These are phyloP conservation scores for Suillus subluteus DNA, from an alignment of 768 basidiomycete genomes.

Conservation along the genomic window DNA sequence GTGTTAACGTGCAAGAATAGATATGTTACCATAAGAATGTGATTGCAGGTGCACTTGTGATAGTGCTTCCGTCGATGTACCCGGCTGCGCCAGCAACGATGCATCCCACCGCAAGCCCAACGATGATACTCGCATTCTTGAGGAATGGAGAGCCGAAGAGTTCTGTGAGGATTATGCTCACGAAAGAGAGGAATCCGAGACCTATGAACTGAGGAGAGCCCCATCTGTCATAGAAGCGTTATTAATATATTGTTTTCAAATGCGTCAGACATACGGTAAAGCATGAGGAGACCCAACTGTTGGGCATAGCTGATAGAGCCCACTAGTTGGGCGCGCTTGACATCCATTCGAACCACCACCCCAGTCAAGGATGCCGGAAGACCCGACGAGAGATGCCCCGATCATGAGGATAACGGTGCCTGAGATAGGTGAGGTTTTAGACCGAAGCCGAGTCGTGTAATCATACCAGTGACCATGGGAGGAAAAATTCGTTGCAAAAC, in stretches of 20 bases:
- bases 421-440: constrained; percentile 21
- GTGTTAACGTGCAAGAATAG: background rate
- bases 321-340: constrained; percentile 56
- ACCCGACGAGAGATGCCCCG: constrained; percentile 75
- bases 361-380: constrained; percentile 80
- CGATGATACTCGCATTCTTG: constrained; percentile 76
- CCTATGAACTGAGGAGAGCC: constrained; percentile 85
- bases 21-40: constrained; percentile 73
- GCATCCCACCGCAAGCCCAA: constrained; percentile 1
- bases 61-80: constrained; percentile 70
- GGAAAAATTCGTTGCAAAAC: constrained; percentile 72
- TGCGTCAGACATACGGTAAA: constrained; percentile 48
- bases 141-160: constrained; percentile 86
- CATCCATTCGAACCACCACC: constrained; percentile 84
- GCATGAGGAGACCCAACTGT: constrained; percentile 71
- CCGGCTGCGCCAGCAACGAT: constrained; percentile 18
- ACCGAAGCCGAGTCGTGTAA: background rate
- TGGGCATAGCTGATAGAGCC: constrained; percentile 75
- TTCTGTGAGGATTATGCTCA: constrained; percentile 77
- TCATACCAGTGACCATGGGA: constrained; percentile 72
- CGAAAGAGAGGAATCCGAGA: constrained; percentile 83
- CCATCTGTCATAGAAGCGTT: constrained; percentile 48
- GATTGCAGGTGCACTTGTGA: constrained; percentile 71
- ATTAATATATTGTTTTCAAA: constrained; percentile 2
- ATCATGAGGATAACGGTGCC: constrained; percentile 83